phyloP scores from a whole-genome alignment of 2,329 filamentous ascomycete genomes.

The Peltaster fructicola region DNA sequence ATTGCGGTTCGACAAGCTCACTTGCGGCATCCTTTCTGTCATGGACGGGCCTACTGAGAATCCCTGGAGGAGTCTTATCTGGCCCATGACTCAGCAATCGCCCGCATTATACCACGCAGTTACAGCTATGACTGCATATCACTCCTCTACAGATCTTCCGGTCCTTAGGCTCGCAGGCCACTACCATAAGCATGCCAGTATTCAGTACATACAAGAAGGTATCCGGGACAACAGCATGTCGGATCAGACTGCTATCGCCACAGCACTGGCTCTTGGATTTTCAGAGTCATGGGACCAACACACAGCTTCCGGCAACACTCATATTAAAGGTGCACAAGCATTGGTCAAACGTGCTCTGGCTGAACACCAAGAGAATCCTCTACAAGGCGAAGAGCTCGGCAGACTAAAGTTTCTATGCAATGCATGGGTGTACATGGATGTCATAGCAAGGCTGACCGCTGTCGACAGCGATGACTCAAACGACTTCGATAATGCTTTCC shows the following conservation, averaged over 20 bases:
- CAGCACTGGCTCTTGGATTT: constrained; percentile 51
- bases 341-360: constrained; percentile 42
- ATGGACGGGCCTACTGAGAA: constrained; percentile 54
- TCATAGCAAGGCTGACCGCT: constrained; percentile 50
- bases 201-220: constrained; percentile 39
- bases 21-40: constrained; percentile 52
- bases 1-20: constrained; percentile 45
- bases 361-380: constrained; percentile 25
- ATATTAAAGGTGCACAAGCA: constrained; percentile 49
- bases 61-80: constrained; percentile 53
- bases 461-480: constrained; percentile 38
- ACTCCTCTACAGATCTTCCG: constrained; percentile 41
- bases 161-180: constrained; percentile 43
- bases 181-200: constrained; percentile 50
- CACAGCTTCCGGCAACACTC: constrained; percentile 49
- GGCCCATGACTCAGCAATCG: constrained; percentile 46
- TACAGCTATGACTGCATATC: constrained; percentile 51
- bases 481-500: constrained; percentile 32
- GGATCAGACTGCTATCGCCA: constrained; percentile 48
- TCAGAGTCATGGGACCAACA: constrained; percentile 56
- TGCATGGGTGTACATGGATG: constrained; percentile 57
- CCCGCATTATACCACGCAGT: constrained; percentile 52
- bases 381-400: constrained; percentile 29
- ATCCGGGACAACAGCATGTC: constrained; percentile 41
- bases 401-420: constrained; percentile 51